These are phyloP conservation scores for Schizopora paradoxa DNA, from an alignment of 1,284 basidiomycete species.

Conservation along the genomic window DNA sequence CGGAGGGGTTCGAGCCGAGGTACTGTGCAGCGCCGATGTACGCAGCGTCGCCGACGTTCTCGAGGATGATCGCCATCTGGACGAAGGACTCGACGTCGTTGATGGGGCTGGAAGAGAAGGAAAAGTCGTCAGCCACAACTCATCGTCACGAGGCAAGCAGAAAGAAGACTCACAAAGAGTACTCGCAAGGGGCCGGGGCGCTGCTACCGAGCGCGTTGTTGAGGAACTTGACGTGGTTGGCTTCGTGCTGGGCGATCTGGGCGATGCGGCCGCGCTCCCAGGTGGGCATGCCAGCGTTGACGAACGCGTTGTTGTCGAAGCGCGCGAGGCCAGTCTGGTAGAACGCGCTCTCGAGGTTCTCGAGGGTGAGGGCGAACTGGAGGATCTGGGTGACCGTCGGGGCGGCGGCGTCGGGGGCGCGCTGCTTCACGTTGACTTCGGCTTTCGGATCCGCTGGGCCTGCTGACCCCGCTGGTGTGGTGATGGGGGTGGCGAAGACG, in stretches of 20 bases:
- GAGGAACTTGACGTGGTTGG: slow-evolving; percentile 43
- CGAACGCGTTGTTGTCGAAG: slow-evolving; percentile 47
- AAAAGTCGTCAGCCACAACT: not conserved
- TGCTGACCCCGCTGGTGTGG: slow-evolving; percentile 3
- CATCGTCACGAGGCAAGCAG: not conserved
- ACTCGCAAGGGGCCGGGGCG: slow-evolving; percentile 37
- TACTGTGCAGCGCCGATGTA: slow-evolving; percentile 36
- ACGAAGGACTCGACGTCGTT: slow-evolving; percentile 32
- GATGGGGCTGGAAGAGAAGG: slow-evolving; percentile 28
- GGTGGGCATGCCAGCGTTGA: slow-evolving; percentile 42
- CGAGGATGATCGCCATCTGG: slow-evolving; percentile 36
- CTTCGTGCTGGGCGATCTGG: slow-evolving; percentile 16
- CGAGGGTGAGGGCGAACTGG: slow-evolving; percentile 59
- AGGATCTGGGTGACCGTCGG: slow-evolving; percentile 12
- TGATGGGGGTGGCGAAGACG: slow-evolving; percentile 2
- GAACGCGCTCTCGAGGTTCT: slow-evolving; percentile 66
- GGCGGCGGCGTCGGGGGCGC: not conserved
- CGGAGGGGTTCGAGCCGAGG: slow-evolving; percentile 24
- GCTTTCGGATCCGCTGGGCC: not conserved
- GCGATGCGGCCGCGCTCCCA: slow-evolving; percentile 46
- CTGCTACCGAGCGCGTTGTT: slow-evolving; percentile 38
- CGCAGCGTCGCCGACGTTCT: slow-evolving; percentile 38
- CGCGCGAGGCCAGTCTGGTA: slow-evolving; percentile 43
- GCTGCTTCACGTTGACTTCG: not conserved
- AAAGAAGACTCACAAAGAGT: slow-evolving; percentile 25